Evolutionary conservation across 208 protist genomes (phyloP), one percentile per base, ranked within the genome.

Genomic region (Wallacemonas rigidus): DNA sequence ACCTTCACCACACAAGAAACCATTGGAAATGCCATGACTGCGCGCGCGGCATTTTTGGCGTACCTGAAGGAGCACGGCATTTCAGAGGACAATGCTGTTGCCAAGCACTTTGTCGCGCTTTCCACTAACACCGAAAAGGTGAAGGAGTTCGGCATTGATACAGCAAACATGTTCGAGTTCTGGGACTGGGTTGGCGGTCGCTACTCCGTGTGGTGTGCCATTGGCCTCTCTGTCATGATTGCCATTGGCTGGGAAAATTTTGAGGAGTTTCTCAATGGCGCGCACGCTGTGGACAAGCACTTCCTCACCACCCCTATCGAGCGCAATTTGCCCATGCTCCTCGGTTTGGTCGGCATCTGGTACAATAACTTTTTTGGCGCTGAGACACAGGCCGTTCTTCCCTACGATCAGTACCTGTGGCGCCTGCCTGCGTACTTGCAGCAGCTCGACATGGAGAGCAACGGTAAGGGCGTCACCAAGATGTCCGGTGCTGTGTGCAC

Each of bases 151-250:
- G 98, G 98, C 55, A 99, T 99, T 58, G 92, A 98, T 70, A 94
- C 88, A 14, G 79, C 65, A 7, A 99, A 99, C 78, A 99, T 99
- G 98, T 99, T 99, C 82, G 95, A 87, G 58, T 99, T 99, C 82
- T 99, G 97, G 96, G 98, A 99, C 79, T 99, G 98, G 98, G 98
- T 99, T 74, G 98, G 98, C 63, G 98, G 98, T 45, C 90, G 98
- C 41, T 99, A 99, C 84, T 99, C 97, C 8, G 83, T 99, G 11
- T 99, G 98, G 98, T 97, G 86, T 50, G 97, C 98, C 41, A 99
- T 99, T 73, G 98, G 98, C 41, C 71, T 99, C 15, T 89, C 96
- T 9, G 97, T 99, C 58, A 97, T 97, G 73, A 78, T 99, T 1
- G 95, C 91, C 36, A 92, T 99, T 69, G 98, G 98, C 41, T 96